A percentile compares a stretch with the other conserved stretches of the same genome.
Evolutionary conservation across 1,284 basidiomycete species (phyloP).

Genomic region (Melampsora larici-populina): DNA sequence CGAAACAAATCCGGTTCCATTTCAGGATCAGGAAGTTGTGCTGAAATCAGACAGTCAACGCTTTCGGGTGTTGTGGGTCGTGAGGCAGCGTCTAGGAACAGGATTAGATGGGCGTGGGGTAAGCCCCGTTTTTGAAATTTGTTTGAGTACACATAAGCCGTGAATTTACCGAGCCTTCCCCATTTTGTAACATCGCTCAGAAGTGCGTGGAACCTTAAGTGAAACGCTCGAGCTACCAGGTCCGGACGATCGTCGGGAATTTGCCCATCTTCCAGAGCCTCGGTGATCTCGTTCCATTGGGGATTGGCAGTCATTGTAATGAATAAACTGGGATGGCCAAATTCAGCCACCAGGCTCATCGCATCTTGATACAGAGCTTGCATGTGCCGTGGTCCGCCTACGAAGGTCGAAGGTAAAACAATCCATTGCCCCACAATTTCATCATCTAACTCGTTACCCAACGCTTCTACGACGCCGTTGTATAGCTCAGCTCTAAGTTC

Average conservation of each 20-base stretch:
- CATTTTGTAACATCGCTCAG: too few species aligned
- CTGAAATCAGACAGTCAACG: neutral
- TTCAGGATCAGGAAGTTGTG: neutral
- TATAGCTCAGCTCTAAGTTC: constrained; percentile 5
- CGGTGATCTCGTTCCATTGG: too few species aligned
- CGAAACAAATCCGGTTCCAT: too few species aligned
- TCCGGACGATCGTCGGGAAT: too few species aligned
- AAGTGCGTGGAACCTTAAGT: too few species aligned
- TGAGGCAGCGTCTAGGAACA: neutral
- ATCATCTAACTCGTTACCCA: neutral
- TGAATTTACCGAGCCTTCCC: too few species aligned
- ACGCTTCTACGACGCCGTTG: neutral
- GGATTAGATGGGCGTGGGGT: constrained; percentile 57
- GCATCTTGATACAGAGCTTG: constrained; percentile 7
- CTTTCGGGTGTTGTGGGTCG: neutral
- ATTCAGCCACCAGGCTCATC: neutral
- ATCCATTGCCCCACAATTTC: neutral
- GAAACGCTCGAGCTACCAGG: too few species aligned
- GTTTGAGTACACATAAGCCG: too few species aligned
- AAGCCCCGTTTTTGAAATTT: constrained; percentile 61
- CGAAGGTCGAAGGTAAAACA: too few species aligned
- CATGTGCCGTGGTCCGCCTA: constrained; percentile 9
- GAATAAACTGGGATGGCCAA: constrained; percentile 18
- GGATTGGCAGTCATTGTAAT: constrained; percentile 47
- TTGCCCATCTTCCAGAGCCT: too few species aligned